Evolutionary conservation across 345 rosid genomes (phyloP), one percentile per base, ranked within the genome.

Genomic region (Gossypium longicalyx): DNA sequence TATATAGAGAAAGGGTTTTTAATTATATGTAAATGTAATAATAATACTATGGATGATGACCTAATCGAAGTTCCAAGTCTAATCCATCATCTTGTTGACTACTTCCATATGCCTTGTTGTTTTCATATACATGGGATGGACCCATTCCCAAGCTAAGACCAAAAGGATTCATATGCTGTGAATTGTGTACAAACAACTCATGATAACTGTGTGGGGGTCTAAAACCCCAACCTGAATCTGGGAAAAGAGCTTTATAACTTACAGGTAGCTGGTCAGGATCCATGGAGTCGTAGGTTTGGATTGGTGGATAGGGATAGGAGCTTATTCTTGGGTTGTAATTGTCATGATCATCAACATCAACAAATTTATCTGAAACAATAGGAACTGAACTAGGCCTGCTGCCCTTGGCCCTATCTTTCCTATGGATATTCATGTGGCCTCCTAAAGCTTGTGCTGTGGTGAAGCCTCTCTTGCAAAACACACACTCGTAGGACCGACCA

Each of bases 51-150:
- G 78, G 87, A 76, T 82, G 74, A 45, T 81, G 88, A 60, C 98
- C 98, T 75, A 93, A 93, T 78, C 98, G 89, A 75, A 93, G 93
- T 88, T 93, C 98, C 91, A 93, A 87, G 82, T 93, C 98, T 67
- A 91, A 59, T 66, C 87, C 89, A 82, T 88, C 89, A 81, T 84
- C 93, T 27, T 90, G 93, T n/a, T 86, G 59, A 27, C 58, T 25
- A 66, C 12, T 58, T 2, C 68, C 66, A 66, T 27, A 67, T 51
- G 71, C 74, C 51, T 76, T 76, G 19, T 79, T 77, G 52, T 79
- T 69, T n/a, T 76, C 59, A 54, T 77, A 19, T 29, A 72, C 66
- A 78, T 74, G 78, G 15, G 91, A 82, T 11, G 85, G 77, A 16
- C 90, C 91, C 4, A 86, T 76, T 70, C 74, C 75, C 85, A 93